Percentiles rank a stretch among this genome's conserved stretches.
Evolutionary conservation across 148 eudicot species (phyloP).

Genomic region (Nyssa sinensis): DNA sequence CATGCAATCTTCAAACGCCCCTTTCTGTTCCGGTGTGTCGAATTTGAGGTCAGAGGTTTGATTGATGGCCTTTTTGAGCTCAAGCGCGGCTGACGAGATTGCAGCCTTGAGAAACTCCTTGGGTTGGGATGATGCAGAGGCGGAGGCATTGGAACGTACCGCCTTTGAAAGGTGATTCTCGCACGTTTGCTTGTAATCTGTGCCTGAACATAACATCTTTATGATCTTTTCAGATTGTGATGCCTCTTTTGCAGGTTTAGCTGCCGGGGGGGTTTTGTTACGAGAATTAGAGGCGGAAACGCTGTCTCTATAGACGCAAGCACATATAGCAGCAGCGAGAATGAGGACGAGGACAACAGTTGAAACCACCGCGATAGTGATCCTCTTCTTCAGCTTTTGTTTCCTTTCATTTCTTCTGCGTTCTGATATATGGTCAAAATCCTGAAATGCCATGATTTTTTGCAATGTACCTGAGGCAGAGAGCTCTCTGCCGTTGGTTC

Average conservation of each 20-base stretch:
- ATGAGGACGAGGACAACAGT: slow-evolving; percentile 35
- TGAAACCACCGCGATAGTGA: slow-evolving; percentile 21
- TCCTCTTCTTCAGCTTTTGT: slow-evolving; percentile 38
- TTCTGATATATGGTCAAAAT: slow-evolving; percentile 61
- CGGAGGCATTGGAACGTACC: slow-evolving; percentile 22
- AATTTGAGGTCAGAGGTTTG: slow-evolving; percentile 32
- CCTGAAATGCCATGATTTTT: slow-evolving; percentile 65
- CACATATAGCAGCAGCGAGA: slow-evolving; percentile 39
- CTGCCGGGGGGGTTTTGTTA: background rate
- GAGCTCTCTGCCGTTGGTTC: slow-evolving; percentile 42
- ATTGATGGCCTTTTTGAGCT: slow-evolving; percentile 40
- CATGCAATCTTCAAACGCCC: slow-evolving; percentile 64
- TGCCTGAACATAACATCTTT: slow-evolving; percentile 46
- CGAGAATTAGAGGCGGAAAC: background rate
- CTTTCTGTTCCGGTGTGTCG: slow-evolving; percentile 46
- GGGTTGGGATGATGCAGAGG: slow-evolving; percentile 46
- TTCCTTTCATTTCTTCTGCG: slow-evolving; percentile 52
- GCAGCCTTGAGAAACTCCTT: slow-evolving; percentile 53
- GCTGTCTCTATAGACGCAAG: slow-evolving; percentile 20
- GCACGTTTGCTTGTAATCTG: slow-evolving; percentile 62
- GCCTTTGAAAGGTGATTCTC: slow-evolving; percentile 42
- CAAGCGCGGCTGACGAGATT: slow-evolving; percentile 41
- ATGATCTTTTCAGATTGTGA: slow-evolving; percentile 34
- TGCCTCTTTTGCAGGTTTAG: background rate
- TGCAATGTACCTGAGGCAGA: slow-evolving; percentile 12